A percentile compares a stretch with the other conserved stretches of the same genome.
Conservation (phyloP, 768 basidiomycete species). For the Leucocoprinus birnbaumii region DNA sequence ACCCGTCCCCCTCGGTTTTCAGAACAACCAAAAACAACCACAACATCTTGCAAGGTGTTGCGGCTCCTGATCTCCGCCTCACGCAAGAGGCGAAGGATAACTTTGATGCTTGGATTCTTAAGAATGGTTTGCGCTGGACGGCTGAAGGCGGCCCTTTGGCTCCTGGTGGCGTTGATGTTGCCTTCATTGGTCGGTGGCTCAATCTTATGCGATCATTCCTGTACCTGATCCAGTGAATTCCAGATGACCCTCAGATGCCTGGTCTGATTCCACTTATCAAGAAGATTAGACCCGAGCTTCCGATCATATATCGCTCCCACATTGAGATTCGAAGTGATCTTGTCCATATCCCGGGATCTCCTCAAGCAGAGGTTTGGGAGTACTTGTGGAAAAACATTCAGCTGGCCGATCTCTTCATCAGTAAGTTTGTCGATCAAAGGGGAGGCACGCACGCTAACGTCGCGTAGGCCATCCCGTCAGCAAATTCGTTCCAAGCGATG, state of each 20-base stretch:
- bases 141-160: slow-evolving; percentile 83
- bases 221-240: not conserved
- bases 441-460: not conserved
- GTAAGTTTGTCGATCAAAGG: slow-evolving; percentile 31
- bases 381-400: slow-evolving; percentile 94
- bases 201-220: not conserved
- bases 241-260: slow-evolving; percentile 90
- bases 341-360: slow-evolving; percentile 75
- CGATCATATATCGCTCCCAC: slow-evolving; percentile 92
- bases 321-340: slow-evolving; percentile 92
- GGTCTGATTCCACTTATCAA: slow-evolving; percentile 92
- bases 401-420: slow-evolving; percentile 88
- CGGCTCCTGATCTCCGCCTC: slow-evolving; percentile 72
- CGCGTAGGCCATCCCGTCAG: slow-evolving; percentile 76
- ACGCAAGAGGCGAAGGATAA: slow-evolving; percentile 74
- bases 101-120: slow-evolving; percentile 86
- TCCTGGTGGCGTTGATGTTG: slow-evolving; percentile 79
- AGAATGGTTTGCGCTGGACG: slow-evolving; percentile 88
- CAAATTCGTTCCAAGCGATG: slow-evolving; percentile 90
- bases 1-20: slow-evolving; percentile 87
- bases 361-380: slow-evolving; percentile 91
- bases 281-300: slow-evolving; percentile 77
- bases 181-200: slow-evolving; percentile 69
- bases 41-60: slow-evolving; percentile 93
- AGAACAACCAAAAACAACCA: slow-evolving; percentile 95